phyloP scores from a whole-genome alignment of 2,329 filamentous ascomycete species.

The Beauveria medogensis region DNA sequence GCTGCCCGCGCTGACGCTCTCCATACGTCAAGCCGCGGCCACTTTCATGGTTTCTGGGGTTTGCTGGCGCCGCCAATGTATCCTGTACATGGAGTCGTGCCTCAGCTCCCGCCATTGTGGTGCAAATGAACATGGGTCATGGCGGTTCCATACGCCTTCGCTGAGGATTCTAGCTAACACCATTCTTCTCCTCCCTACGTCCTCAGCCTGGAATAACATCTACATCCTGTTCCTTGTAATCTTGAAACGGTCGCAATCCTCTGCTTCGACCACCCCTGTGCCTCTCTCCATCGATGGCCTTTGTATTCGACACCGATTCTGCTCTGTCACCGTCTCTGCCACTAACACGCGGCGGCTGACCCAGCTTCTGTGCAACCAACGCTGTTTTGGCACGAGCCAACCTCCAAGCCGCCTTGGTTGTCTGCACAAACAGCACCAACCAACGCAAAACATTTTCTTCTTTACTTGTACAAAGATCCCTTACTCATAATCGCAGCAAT shows the following conservation, averaged over 20 bases:
- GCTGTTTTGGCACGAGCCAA: slow-evolving; percentile 3
- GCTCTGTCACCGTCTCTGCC: not conserved
- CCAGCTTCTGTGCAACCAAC: slow-evolving; percentile 3
- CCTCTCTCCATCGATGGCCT: not conserved
- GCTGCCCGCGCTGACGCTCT: slow-evolving; percentile 4
- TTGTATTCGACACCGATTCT: not conserved
- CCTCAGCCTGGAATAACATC: not conserved
- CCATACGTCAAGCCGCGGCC: not conserved
- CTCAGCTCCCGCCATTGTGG: slow-evolving; percentile 8
- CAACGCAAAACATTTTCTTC: not conserved
- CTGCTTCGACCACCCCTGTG: not conserved
- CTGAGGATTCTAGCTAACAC: slow-evolving; percentile 5
- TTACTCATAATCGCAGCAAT: no score
- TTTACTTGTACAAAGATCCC: not conserved
- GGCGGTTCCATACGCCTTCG: slow-evolving; percentile 7
- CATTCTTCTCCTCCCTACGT: not conserved
- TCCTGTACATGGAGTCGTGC: not conserved
- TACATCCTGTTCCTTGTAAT: not conserved
- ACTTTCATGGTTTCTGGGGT: slow-evolving; percentile 5
- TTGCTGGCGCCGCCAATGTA: slow-evolving; percentile 9
- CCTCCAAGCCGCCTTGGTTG: not conserved
- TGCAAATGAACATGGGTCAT: slow-evolving; percentile 6
- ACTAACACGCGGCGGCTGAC: slow-evolving; percentile 10
- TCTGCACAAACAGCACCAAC: not conserved
- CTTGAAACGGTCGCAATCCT: not conserved